A percentile compares a stretch with the other conserved stretches of the same genome.
These are phyloP conservation scores for Zostera marina DNA, from an alignment of 116 monocot species.

Conservation along the genomic window DNA sequence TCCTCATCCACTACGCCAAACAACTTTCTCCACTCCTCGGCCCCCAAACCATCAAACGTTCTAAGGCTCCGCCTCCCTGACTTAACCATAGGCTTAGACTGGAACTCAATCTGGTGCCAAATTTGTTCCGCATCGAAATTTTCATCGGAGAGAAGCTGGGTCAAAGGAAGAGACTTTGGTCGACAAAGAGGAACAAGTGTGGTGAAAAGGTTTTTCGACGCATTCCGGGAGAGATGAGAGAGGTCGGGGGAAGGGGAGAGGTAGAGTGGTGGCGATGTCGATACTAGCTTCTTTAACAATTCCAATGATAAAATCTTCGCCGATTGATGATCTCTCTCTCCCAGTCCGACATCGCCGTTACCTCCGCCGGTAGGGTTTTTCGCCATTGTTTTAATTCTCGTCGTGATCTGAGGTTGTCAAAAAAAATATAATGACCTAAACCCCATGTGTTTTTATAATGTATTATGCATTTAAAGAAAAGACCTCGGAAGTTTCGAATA, in stretches of 20 bases:
- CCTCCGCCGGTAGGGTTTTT: conserved; percentile 5
- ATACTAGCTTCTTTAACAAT: conserved; percentile 16
- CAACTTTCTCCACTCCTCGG: not conserved
- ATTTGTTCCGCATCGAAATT: conserved; percentile 51
- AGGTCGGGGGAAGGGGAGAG: conserved; percentile 51
- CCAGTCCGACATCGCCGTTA: not conserved
- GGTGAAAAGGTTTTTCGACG: conserved; percentile 34
- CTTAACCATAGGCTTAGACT: not conserved
- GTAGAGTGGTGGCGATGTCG: conserved; percentile 23
- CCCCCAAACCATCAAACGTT: not conserved
- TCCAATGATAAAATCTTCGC: conserved; percentile 6
- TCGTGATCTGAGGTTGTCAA: too few species aligned
- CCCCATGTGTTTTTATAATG: too few species aligned
- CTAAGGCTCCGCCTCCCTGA: not conserved
- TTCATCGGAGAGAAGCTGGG: conserved; percentile 35
- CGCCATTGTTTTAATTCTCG: conserved; percentile 1
- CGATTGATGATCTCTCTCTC: not conserved
- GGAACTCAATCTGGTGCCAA: conserved; percentile 3
- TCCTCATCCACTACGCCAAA: not conserved
- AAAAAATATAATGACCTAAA: too few species aligned
- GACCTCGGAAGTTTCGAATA: too few species aligned
- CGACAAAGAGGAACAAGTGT: conserved; percentile 30
- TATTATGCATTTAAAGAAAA: too few species aligned
- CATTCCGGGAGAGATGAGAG: conserved; percentile 30
- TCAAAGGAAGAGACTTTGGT: conserved; percentile 33